phyloP scores from a whole-genome alignment of 169 alveolate genomes.

The Cryptosporidium parvum region DNA sequence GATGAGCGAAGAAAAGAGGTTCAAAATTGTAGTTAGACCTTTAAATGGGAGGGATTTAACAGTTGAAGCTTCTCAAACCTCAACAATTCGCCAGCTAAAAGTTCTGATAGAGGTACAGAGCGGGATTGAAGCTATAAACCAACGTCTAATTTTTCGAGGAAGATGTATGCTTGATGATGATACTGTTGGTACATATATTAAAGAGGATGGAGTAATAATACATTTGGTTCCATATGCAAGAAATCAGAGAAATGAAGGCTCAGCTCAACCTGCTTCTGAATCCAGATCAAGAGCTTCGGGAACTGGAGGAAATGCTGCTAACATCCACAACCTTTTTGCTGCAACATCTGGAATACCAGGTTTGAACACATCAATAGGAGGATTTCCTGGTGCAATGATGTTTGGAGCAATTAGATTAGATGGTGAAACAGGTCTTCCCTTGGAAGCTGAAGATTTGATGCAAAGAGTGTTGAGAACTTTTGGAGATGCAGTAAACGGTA shows the following conservation, averaged over 20 bases:
- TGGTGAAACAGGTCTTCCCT: constrained; percentile 20
- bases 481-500: constrained; percentile 41
- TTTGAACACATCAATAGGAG: constrained; percentile 26
- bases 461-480: constrained; percentile 67
- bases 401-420: constrained; percentile 66
- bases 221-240: constrained; percentile 70
- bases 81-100: constrained; percentile 63
- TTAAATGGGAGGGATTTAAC: constrained; percentile 59
- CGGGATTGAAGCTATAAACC: constrained; percentile 68
- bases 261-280: constrained; percentile 6
- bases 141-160: constrained; percentile 64
- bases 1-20: background rate
- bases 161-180: constrained; percentile 72
- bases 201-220: constrained; percentile 52
- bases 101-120: constrained; percentile 60
- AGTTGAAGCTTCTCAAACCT: constrained; percentile 24
- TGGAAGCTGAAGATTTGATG: constrained; percentile 70
- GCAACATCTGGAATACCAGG: constrained; percentile 3
- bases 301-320: background rate
- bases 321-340: constrained; percentile 13
- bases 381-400: constrained; percentile 76
- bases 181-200: constrained; percentile 26
- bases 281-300: constrained; percentile 7
- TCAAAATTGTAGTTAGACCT: constrained; percentile 39
- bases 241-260: constrained; percentile 3